Evolutionary conservation across 2,329 filamentous ascomycete genomes (phyloP), one percentile per base, ranked within the genome.

Genomic region (Aspergillus sp.): DNA sequence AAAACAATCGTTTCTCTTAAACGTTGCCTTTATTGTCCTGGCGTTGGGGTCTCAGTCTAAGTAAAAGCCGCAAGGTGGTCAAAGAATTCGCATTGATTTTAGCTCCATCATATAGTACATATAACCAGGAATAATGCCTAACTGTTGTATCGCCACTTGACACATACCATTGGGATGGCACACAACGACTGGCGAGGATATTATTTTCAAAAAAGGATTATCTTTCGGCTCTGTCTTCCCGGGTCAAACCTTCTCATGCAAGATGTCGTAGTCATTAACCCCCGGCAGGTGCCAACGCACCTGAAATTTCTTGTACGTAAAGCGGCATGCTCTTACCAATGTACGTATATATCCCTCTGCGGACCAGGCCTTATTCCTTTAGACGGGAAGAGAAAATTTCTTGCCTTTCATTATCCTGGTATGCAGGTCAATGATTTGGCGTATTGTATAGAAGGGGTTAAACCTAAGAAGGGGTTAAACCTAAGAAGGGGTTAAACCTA

Each of bases 361-460:
- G 18, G n/a, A 22, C 18, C 11, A 17, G 18, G 30, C 12, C 5
- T 15, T 8, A 9, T 4, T 4, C 24, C 13, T 38, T 65, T 81
- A 93, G 64, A 93, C 90, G 2, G 90, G 90, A 58, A 93, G 81
- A 76, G 91, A 90, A 76, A 93, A 93, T 80, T 91, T 93, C 82
- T 91, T 90, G 67, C 90, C 90, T 81, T 93, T 91, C 78, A 93
- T 80, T 48, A 93, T 89, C 69, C 80, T 82, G 20, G 2, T 32
- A 12, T 8, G 26, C 22, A 20, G 22, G 24, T 66, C 42, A 65
- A 26, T 38, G 24, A 34, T 7, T 22, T 22, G 39, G 17, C 18
- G 20, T 15, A n/a, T n/a, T 13, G n/a, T 30, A n/a, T 1, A 22
- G 12, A 41, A 32, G 22, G 24, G 13, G 17, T 12, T n/a, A 15